A percentile compares a stretch with the other conserved stretches of the same genome.
Conservation (phyloP, 768 basidiomycete species). For the Hirschioporus abietinus region DNA sequence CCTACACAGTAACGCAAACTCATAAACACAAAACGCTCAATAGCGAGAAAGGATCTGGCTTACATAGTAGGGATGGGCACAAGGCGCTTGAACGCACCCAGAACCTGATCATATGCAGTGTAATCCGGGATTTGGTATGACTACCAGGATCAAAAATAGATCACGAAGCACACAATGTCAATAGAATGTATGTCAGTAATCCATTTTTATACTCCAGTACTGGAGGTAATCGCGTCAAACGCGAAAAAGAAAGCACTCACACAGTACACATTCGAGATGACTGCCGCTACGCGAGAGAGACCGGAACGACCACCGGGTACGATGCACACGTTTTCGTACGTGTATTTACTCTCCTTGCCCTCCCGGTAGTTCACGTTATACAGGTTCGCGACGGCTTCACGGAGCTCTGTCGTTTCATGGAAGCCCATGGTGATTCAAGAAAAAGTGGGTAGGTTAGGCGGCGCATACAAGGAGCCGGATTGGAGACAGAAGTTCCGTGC, state of each 20-base stretch:
- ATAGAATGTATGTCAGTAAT: neutral
- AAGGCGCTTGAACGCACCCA: slow-evolving; percentile 82
- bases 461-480: neutral
- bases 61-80: slow-evolving; percentile 89
- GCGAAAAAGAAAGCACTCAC: slow-evolving; percentile 32
- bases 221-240: slow-evolving; percentile 7
- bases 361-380: slow-evolving; percentile 87
- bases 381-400: slow-evolving; percentile 84
- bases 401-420: slow-evolving; percentile 45
- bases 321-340: slow-evolving; percentile 89
- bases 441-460: neutral
- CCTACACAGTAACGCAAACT: slow-evolving; percentile 19
- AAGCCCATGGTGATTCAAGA: neutral
- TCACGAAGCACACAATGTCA: neutral
- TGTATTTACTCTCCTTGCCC: slow-evolving; percentile 79
- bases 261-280: slow-evolving; percentile 85
- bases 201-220: neutral
- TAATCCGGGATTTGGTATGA: slow-evolving; percentile 92
- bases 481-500: neutral
- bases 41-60: slow-evolving; percentile 24
- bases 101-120: slow-evolving; percentile 81
- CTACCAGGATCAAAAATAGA: slow-evolving; percentile 27
- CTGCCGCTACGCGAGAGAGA: slow-evolving; percentile 85
- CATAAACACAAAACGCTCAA: slow-evolving; percentile 10
- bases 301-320: slow-evolving; percentile 92